Evolutionary conservation across 345 rosid species (phyloP), one percentile per base, ranked within the genome.

Genomic region (Bruguiera gymnorhiza): DNA sequence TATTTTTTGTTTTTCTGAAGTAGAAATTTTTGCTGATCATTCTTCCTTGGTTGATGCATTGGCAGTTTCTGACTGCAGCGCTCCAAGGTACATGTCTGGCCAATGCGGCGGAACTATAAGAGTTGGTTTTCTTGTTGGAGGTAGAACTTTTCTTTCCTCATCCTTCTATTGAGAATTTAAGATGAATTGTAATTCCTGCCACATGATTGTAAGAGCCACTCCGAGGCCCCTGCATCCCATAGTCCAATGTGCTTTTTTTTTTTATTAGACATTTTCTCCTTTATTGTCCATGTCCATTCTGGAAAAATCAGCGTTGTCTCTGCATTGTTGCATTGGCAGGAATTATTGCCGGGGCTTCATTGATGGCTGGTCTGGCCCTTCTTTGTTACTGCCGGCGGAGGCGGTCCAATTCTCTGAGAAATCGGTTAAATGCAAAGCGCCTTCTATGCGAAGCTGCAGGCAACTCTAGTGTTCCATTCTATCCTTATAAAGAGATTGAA

Each of bases 391-490:
- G 78, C 69, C 26, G 75, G 36, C 70, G 79, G 62, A 73, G 74
- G 48, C 71, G 81, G 27, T 84, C 89, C 51, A 24, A 68, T 69
- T 75, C 86, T 56, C 50, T 71, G 73, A 81, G 81, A 79, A 87
- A 73, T 71, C 84, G 73, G 62, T 75, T 23, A 19, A 88, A 89
- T 63, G 93, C 89, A 36, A 89, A 78, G 64, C 96, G 91, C 65
- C 97, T 91, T 69, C 70, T 94, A 16, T 79, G 59, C 6, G 86
- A 87, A 81, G 95, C 94, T 37, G 88, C 96, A 6, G 97, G 96
- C 50, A 88, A 79, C 86, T 83, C 83, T 1, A 86, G 89, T 67
- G 84, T 94, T 32, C 88, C 93, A 0, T 83, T 86, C 60, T 88
- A 81, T 67, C 78, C 82, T 6, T 94, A 81, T 80, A 88, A 81